A percentile compares a stretch with the other conserved stretches of the same genome.
phyloP scores from a whole-genome alignment of 768 basidiomycete genomes.

The Suillus hirtellus region DNA sequence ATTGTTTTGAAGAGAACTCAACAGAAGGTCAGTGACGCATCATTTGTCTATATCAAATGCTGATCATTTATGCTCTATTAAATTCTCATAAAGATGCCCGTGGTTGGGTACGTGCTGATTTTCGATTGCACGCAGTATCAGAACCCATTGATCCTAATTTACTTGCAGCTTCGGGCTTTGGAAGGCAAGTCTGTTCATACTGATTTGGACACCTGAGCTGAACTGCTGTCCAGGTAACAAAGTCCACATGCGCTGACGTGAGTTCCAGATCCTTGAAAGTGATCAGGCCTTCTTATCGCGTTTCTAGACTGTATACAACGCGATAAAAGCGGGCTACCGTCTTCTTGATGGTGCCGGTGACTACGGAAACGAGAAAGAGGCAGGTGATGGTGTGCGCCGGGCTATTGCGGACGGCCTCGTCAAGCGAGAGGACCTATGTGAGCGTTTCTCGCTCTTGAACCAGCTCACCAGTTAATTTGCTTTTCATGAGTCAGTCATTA shows the following conservation, averaged over 20 bases:
- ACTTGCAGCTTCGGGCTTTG: slow-evolving; percentile 63
- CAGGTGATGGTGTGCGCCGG: slow-evolving; percentile 73
- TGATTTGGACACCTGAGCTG: slow-evolving; percentile 8
- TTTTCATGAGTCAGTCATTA: slow-evolving; percentile 55
- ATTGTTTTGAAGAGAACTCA: slow-evolving; percentile 59
- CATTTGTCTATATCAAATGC: slow-evolving; percentile 8
- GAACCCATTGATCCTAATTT: slow-evolving; percentile 8
- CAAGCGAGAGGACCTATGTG: slow-evolving; percentile 85
- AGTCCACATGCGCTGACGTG: slow-evolving; percentile 60
- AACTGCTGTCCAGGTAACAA: slow-evolving; percentile 47
- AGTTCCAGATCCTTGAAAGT: slow-evolving; percentile 18
- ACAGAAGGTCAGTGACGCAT: slow-evolving; percentile 45
- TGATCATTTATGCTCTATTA: background rate
- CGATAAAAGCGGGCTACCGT: slow-evolving; percentile 84
- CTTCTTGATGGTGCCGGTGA: slow-evolving; percentile 85
- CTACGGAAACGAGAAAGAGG: slow-evolving; percentile 89
- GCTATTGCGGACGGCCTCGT: slow-evolving; percentile 83
- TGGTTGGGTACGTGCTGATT: slow-evolving; percentile 52
- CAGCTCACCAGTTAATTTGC: slow-evolving; percentile 4
- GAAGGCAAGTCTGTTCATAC: slow-evolving; percentile 49
- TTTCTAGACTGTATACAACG: slow-evolving; percentile 72
- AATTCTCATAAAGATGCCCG: slow-evolving; percentile 56
- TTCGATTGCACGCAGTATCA: slow-evolving; percentile 2
- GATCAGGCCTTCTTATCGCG: background rate
- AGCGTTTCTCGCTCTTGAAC: slow-evolving; percentile 29